Percentiles rank a stretch among this genome's conserved stretches.
Evolutionary conservation across 768 basidiomycete species (phyloP).

Genomic region (Hypholoma fasciculare): DNA sequence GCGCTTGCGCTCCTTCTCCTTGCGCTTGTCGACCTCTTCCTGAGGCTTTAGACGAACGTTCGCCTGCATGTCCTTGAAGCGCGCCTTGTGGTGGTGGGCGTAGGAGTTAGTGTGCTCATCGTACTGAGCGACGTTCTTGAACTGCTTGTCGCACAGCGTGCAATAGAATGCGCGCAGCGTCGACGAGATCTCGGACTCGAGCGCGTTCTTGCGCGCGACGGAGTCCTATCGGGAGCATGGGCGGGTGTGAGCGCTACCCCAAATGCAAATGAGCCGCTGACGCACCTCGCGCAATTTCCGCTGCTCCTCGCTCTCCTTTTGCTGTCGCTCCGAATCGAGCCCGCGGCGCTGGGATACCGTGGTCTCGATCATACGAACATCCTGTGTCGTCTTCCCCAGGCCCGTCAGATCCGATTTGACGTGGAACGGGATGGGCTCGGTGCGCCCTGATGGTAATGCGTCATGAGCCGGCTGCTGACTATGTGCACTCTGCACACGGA

Average conservation of each 20-base stretch:
- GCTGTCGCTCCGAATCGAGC: constrained; percentile 80
- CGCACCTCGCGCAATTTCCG: constrained; percentile 69
- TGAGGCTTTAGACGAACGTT: constrained; percentile 64
- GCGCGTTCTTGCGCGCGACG: constrained; percentile 64
- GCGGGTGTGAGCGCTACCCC: background rate
- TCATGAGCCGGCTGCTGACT: background rate
- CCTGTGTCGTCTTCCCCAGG: constrained; percentile 76
- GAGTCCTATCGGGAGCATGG: constrained; percentile 41
- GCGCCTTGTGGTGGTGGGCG: constrained; percentile 83
- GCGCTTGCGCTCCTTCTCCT: constrained; percentile 83
- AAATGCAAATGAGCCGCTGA: background rate
- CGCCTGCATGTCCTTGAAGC: constrained; percentile 80
- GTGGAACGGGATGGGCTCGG: constrained; percentile 82
- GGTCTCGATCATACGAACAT: constrained; percentile 81
- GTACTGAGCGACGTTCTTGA: constrained; percentile 82
- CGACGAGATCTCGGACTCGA: constrained; percentile 66
- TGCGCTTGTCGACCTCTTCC: constrained; percentile 71
- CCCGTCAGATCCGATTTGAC: constrained; percentile 79
- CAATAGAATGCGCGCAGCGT: constrained; percentile 80
- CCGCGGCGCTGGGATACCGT: constrained; percentile 81
- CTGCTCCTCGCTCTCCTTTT: constrained; percentile 78
- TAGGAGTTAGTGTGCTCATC: constrained; percentile 92
- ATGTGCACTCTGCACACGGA: background rate
- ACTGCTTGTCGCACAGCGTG: constrained; percentile 83
- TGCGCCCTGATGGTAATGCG: constrained; percentile 51